Evolutionary conservation across 305 asterid genomes (phyloP), one percentile per base, ranked within the genome.

Genomic region (Plantago coronopus): DNA sequence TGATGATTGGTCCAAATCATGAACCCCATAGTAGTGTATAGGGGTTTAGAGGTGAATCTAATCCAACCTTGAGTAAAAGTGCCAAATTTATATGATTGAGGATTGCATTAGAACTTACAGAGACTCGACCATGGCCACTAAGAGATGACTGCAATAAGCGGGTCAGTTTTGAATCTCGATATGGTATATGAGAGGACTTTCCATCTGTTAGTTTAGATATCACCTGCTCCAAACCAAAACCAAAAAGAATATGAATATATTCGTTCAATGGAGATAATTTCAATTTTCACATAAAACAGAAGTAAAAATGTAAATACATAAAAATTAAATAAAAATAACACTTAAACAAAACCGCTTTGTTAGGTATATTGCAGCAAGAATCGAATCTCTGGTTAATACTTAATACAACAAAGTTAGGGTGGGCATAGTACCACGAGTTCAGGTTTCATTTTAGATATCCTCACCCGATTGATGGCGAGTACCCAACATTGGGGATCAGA

Each of bases 141-240:
- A 86, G 95, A 72, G 94, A 86, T 54, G 95, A 82, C 76, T 89
- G 95, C 79, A 86, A 74, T 70, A 89, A 76, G 55, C 91, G 94
- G 19, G 95, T 84, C 53, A 89, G 86, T 63, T 89, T 89, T 70
- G 96, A 86, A 80, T 84, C 94, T 73, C 91, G 85, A 75, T 79
- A 85, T 0, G 96, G 95, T 74, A 88, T 67, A 68, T 88, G 96
- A 72, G 89, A 79, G 65, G 95, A 81, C 83, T 78, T 88, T 51
- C 81, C 95, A 69, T 85, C 93, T 22, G 89, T 85, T 78, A 88
- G 72, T 71, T 88, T 85, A 70, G 89, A 76, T 71, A 86, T 88
- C 47, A 88, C 95, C 95, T 88, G 77, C 64, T 70, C 48, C 61
- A 23, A 51, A 62, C 13, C 67, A 43, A 75, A 29, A 56, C 54